Evolutionary conservation across 2,329 filamentous ascomycete species (phyloP), one percentile per base, ranked within the genome.

Genomic region (Arthroderma sp.): DNA sequence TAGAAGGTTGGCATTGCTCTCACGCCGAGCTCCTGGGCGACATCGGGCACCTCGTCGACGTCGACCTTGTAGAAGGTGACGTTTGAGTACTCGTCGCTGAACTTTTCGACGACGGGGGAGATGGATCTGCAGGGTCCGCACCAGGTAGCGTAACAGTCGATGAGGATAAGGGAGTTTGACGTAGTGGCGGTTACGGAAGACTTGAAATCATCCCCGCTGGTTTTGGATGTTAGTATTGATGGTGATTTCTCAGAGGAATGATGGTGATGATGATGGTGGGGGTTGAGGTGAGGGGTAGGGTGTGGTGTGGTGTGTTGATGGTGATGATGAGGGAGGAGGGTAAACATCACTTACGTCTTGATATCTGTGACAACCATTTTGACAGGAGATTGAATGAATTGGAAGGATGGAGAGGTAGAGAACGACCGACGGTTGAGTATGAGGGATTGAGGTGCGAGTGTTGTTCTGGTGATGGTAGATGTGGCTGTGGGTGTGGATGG

Each of bases 71-170:
- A 63, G 54, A 77, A 76, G 29, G 66, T 65, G 22, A 75, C 59
- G 46, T 69, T 66, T 27, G 62, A 54, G 54, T 75, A 71, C 38
- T 67, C 64, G 43, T 69, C 65, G 47, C 71, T 73, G 44, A 75
- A 64, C 51, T 69, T 61, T 44, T 69, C 67, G 55, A 75, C 69
- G 50, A 70, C 61, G 29, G 73, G 73, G 3, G 67, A 66, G 44
- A 77, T 72, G 31, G 68, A 63, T 54, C 73, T 73, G 65, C 73
- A 77, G 29, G 73, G 73, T 1, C 72, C 72, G 56, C 73, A 75
- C 72, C 74, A 77, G 50, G 69, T 68, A 9, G 71, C 71, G 56
- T 69, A 71, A 65, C 71, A 73, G 58, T 74, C 71, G 55, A 71
- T 64, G 45, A 73, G 62, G 44, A 68, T 65, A 51, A 86, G 68